phyloP scores from a whole-genome alignment of 148 eudicot genomes.

The Vaccinium myrtillus region DNA sequence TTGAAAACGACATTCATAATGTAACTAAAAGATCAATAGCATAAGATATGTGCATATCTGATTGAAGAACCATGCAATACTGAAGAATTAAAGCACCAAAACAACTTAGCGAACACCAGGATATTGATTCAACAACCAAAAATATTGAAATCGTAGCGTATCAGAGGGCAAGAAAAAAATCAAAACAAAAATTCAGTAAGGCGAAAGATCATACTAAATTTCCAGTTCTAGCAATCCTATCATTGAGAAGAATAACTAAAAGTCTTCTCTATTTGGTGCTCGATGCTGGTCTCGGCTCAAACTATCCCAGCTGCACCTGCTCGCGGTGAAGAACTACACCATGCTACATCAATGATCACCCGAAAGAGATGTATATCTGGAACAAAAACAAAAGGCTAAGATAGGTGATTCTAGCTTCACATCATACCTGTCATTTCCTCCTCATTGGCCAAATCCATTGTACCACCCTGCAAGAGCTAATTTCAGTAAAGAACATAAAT shows the following conservation, averaged over 20 bases:
- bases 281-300: not conserved
- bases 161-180: not conserved
- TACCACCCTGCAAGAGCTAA: not conserved
- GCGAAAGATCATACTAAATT: not conserved
- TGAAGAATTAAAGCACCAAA: not conserved
- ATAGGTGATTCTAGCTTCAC: not conserved
- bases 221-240: not conserved
- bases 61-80: not conserved
- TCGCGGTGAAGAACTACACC: not conserved
- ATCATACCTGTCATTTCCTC: not conserved
- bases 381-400: not conserved
- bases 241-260: not conserved
- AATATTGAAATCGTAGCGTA: not conserved
- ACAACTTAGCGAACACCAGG: not conserved
- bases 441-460: not conserved
- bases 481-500: not conserved
- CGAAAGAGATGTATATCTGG: not conserved
- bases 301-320: slow-evolving; percentile 7
- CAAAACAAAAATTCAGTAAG: not conserved
- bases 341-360: not conserved
- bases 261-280: not conserved
- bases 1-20: not conserved
- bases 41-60: not conserved
- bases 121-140: not conserved
- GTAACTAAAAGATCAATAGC: not conserved